Percentiles rank a stretch among this genome's conserved stretches.
These are phyloP conservation scores for Lophiotrema nucula DNA, from an alignment of 495 filamentous ascomycete genomes.

Conservation along the genomic window DNA sequence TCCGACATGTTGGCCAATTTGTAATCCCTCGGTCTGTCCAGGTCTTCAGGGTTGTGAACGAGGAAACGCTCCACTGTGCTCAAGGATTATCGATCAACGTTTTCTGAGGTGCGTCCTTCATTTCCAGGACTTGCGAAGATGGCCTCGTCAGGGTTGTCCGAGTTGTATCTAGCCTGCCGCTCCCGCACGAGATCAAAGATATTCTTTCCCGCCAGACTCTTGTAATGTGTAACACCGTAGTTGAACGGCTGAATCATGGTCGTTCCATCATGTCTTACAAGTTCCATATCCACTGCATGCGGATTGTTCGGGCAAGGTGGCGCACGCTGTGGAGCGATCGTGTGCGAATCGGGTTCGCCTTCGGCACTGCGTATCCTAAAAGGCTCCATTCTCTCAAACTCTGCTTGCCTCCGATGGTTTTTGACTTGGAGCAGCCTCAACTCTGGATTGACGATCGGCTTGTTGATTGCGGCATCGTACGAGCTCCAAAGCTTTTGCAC, in stretches of 20 bases:
- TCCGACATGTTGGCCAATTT: neutral
- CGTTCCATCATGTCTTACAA: neutral
- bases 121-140: too few species aligned
- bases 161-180: constrained; percentile 1
- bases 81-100: too few species aligned
- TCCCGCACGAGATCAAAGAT: constrained; percentile 13
- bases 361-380: neutral
- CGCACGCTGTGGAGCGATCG: neutral
- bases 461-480: constrained; percentile 19
- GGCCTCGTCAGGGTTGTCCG: too few species aligned
- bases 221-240: neutral
- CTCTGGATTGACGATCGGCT: constrained; percentile 15
- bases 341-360: neutral
- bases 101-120: too few species aligned
- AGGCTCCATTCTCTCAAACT: neutral
- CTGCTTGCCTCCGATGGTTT: constrained; percentile 7
- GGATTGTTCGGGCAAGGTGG: too few species aligned
- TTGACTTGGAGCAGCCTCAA: constrained; percentile 17
- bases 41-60: too few species aligned
- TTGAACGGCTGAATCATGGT: constrained; percentile 3
- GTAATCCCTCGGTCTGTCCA: too few species aligned
- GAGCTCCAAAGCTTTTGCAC: constrained; percentile 10
- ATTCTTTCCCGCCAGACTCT: neutral
- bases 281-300: neutral
- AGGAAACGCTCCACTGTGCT: too few species aligned